A percentile compares a stretch with the other conserved stretches of the same genome.
These are phyloP conservation scores for Rauvolfia tetraphylla DNA, from an alignment of 257 asterid genomes.

Conservation along the genomic window DNA sequence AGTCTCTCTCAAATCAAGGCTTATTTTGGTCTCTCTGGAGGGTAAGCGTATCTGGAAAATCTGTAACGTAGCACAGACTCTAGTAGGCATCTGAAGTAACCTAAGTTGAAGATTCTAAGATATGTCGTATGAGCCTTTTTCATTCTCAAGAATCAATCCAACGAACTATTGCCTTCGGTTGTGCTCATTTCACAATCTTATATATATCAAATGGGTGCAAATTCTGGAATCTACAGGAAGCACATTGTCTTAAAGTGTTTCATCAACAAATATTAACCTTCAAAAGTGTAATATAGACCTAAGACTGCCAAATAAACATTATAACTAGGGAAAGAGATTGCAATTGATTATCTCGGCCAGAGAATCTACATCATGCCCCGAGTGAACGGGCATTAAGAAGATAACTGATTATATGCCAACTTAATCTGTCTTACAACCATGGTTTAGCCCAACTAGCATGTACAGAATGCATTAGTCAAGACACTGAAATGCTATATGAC, in stretches of 20 bases:
- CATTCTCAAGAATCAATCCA: neutral
- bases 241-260: neutral
- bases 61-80: neutral
- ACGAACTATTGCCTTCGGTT: neutral
- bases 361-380: neutral
- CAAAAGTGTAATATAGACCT: neutral
- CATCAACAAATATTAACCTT: neutral
- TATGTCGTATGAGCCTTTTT: neutral
- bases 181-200: neutral
- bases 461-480: neutral
- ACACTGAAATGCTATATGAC: neutral
- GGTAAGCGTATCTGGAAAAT: conserved; percentile 45
- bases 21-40: conserved; percentile 96
- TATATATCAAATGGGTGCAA: neutral
- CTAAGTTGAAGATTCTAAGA: neutral
- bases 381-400: neutral
- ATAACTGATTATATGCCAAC: neutral
- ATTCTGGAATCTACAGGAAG: neutral
- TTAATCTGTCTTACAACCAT: neutral
- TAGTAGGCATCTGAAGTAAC: neutral
- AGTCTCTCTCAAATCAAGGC: conserved; percentile 82
- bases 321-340: neutral
- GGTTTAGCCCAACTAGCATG: neutral
- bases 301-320: neutral
- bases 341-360: neutral